A percentile compares a stretch with the other conserved stretches of the same genome.
These are phyloP conservation scores for Sarcomyxa edulis DNA, from an alignment of 768 basidiomycete genomes.

Conservation along the genomic window DNA sequence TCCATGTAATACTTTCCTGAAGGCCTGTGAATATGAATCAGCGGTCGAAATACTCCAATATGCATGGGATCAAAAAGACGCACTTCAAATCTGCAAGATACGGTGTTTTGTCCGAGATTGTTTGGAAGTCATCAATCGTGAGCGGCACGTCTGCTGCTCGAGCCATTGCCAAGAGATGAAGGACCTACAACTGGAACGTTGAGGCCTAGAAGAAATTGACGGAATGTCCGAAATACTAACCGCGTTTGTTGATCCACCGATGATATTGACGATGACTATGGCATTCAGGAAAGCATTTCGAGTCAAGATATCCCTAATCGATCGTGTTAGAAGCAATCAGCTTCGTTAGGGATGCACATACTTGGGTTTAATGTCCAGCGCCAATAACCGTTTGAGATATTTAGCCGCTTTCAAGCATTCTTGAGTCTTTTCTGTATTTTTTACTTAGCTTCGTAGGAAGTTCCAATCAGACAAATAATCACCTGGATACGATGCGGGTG, in stretches of 20 bases:
- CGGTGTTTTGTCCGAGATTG: conserved; percentile 72
- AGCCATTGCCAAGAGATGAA: conserved; percentile 83
- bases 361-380: conserved; percentile 79
- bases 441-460: too few relatives aligned
- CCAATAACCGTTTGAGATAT: conserved; percentile 71
- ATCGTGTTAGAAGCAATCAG: background rate
- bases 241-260: conserved; percentile 88
- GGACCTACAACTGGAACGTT: conserved; percentile 43
- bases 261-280: conserved; percentile 69
- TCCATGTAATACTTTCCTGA: conserved; percentile 89
- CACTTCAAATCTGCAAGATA: conserved; percentile 81
- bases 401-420: conserved; percentile 78
- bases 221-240: conserved; percentile 30
- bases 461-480: conserved; percentile 18
- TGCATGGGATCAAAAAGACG: conserved; percentile 14
- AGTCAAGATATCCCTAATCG: conserved; percentile 56
- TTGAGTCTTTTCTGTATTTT: conserved; percentile 66
- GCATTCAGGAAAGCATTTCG: conserved; percentile 78
- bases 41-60: background rate
- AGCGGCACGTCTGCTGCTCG: conserved; percentile 69
- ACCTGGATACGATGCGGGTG: conserved; percentile 70
- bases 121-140: conserved; percentile 84
- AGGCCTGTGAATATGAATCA: conserved; percentile 37
- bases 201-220: background rate
- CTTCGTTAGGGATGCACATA: conserved; percentile 16